Base-by-base conservation (phyloP, 2,329 filamentous ascomycete genomes). In the Cladosporium sp. region DNA sequence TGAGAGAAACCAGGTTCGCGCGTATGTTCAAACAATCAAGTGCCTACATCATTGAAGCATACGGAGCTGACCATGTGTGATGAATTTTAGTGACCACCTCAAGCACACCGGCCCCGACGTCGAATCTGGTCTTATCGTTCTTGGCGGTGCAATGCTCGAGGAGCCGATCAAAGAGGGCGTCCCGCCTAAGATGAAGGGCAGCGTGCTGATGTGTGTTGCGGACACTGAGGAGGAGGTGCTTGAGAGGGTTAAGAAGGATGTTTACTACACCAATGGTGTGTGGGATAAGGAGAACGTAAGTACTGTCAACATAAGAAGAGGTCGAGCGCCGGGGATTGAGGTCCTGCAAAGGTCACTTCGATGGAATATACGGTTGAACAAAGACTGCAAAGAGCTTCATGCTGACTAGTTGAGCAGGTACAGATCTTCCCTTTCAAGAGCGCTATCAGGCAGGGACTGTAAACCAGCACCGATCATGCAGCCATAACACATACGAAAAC, bases 151-250 rank as follows among this genome's bases (percentile, higher is more conserved):
- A 20, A 77, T 87, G 53, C 76, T 93, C 7, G 81, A 88, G 40
- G 80, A 83, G 8, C 80, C 87, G 35, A 78, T 88, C 44, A 77
- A 82, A 5, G 83, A 87, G 53, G 82, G 81, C 58, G 80, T 87
- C 22, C 82, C 80, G 19, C 81, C 84, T 42, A 84, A 88, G 69
- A 91, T 94, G 75, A 83, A 84, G 62, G 91, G 90, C 40, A 91
- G 87, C 70, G 83, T 85, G 17, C 75, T 94, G 67, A 78, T 95
- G 25, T 77, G 83, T 37, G 72, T 82, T 28, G 90, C 88, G 7
- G 81, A 83, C 61, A 85, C 80, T 8, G 84, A 81, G 65, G 87
- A 91, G 62, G 87, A 91, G 70, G 83, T 90, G 2, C 70, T 87
- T 39, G 81, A 87, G 65, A 68, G 81, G 52, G 71, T 96, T 47